A percentile compares a stretch with the other conserved stretches of the same genome.
Conservation (phyloP, 768 basidiomycete genomes). For the Lentinula detonsa region DNA sequence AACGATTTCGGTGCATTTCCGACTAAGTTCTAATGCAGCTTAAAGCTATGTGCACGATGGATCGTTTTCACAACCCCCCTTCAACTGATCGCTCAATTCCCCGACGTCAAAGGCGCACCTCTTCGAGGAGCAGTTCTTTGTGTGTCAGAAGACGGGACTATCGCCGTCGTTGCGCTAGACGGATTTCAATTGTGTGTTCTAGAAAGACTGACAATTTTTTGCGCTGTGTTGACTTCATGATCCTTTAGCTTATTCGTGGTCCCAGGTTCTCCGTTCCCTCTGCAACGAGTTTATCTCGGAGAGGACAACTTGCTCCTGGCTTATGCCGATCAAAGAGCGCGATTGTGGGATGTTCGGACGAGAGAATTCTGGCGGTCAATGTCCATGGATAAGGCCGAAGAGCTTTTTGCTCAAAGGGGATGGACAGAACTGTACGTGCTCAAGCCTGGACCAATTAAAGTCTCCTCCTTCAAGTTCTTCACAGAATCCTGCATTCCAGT, state of each 20-base stretch:
- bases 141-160: constrained; percentile 71
- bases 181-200: constrained; percentile 69
- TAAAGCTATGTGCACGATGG: constrained; percentile 67
- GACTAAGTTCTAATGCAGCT: not conserved
- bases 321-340: constrained; percentile 70
- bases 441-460: not conserved
- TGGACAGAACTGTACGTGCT: constrained; percentile 67
- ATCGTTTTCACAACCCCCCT: constrained; percentile 68
- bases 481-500: constrained; percentile 7
- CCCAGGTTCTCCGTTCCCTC: constrained; percentile 70
- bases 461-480: not conserved
- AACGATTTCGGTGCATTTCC: not conserved
- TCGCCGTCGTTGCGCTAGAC: constrained; percentile 71
- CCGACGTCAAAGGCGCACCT: constrained; percentile 44
- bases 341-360: constrained; percentile 83
- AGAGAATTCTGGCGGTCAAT: constrained; percentile 85
- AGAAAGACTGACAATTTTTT: not conserved
- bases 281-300: constrained; percentile 57
- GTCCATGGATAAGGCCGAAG: constrained; percentile 67
- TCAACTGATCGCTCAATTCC: constrained; percentile 48
- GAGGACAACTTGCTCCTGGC: constrained; percentile 68
- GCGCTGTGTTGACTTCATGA: not conserved
- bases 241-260: constrained; percentile 64
- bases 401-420: constrained; percentile 60
- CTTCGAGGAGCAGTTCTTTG: constrained; percentile 68